Base-by-base conservation (phyloP, 768 basidiomycete species). In the Psilocybe cyanescens region DNA sequence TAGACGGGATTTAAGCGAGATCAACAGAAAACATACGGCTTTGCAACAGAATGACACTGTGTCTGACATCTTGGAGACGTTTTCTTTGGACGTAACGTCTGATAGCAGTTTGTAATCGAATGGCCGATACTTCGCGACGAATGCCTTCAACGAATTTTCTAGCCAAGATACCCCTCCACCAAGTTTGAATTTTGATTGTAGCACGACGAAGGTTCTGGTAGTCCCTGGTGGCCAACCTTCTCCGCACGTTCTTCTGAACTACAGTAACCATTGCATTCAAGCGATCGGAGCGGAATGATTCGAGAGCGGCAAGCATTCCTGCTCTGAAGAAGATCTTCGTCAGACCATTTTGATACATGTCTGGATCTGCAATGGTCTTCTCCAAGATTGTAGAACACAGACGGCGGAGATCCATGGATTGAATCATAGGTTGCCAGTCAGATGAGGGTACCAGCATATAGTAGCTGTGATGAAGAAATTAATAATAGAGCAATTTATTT, bases 311-410 rank as follows among this genome's bases (percentile, higher is more conserved):
- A 58, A 99, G 89, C 95, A 99, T 98, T 65, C 97, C 97, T 11
- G 97, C 96, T 62, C 97, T 88, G 85, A 99, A 99, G 80, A 99
- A 99, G 67, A 99, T 98, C 78, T 99, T 99, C 29, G 94, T 99
- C 30, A 95, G 83, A 67, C 97, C 97, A 70, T 89, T 89, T 77
- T 99, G 97, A 76, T 95, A 97, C 81, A 97, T 98, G 81, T 98
- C 96, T 6, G 89, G 84, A 65, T 99, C 97, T 39, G 90, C 89
- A 71, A 98, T 92, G 0, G 94, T 95, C 70, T 82, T 87, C 60
- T 90, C 85, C 30, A 99, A 82, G 68, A 99, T 96, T 37, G 86
- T 81, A 4, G 88, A 84, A 74, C 96, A 99, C 14, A 99, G 86
- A 14, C 80, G 80, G 65, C 84, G 86, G 57, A 97, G 84, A 67